Percentiles rank a stretch among this genome's conserved stretches.
Evolutionary conservation across 164 flowering plant species (phyloP).

Genomic region (Vitis rotundifolia): DNA sequence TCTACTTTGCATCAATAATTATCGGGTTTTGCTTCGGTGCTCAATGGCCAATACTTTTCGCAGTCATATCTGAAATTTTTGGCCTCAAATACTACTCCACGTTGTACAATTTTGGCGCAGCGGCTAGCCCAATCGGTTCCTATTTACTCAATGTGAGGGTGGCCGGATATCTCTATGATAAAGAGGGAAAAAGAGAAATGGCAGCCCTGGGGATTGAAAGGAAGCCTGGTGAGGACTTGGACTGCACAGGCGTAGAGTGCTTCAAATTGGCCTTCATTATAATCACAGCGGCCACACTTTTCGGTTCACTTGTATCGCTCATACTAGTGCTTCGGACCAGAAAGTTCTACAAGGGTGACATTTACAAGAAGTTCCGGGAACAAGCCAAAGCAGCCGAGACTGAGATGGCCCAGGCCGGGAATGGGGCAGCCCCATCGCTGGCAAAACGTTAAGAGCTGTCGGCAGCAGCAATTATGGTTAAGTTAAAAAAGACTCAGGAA

Average conservation of each 20-base stretch:
- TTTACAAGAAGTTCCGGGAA: constrained; percentile 49
- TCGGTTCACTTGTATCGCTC: constrained; percentile 32
- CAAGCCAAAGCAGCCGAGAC: constrained; percentile 19
- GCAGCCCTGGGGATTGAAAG: constrained; percentile 25
- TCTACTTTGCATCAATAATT: constrained; percentile 43
- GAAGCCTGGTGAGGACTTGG: constrained; percentile 26
- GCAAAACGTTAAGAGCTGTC: no score
- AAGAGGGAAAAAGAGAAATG: constrained; percentile 40
- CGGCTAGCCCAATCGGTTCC: constrained; percentile 48
- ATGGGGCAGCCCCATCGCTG: no score
- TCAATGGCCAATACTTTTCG: constrained; percentile 53
- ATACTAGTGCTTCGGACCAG: constrained; percentile 40
- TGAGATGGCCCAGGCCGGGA: constrained; percentile 12
- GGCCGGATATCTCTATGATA: constrained; percentile 44
- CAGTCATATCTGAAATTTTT: constrained; percentile 46
- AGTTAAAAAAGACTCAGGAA: no score
- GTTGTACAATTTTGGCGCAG: constrained; percentile 37
- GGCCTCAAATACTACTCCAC: constrained; percentile 56
- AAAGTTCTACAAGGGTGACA: constrained; percentile 47
- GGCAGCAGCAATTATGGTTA: no score
- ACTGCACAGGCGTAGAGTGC: constrained; percentile 37
- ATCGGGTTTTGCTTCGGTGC: constrained; percentile 57
- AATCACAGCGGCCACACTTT: constrained; percentile 30
- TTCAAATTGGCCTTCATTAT: constrained; percentile 38
- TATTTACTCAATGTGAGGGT: constrained; percentile 44